Percentiles rank a stretch among this genome's conserved stretches.
Evolutionary conservation across 164 flowering plant species (phyloP).

Genomic region (Hamamelis virginiana): DNA sequence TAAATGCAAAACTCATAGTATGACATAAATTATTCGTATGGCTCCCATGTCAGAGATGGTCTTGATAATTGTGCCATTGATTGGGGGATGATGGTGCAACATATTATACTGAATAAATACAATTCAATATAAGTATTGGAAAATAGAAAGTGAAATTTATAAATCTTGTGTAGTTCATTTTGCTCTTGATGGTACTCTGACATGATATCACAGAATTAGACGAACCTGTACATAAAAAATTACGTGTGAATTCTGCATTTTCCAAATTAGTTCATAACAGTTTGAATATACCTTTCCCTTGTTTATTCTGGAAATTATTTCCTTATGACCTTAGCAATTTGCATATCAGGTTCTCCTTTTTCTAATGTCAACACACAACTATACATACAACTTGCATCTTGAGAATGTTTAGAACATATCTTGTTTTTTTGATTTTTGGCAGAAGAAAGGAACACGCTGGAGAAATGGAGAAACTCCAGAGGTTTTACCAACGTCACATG

Average conservation of each 20-base stretch:
- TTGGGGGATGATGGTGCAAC: no score
- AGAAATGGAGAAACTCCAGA: constrained; percentile 80
- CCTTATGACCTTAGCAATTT: background rate
- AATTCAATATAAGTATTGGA: background rate
- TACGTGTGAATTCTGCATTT: background rate
- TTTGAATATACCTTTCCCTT: background rate
- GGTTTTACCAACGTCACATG: constrained; percentile 50
- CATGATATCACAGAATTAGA: no score
- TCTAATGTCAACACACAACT: background rate
- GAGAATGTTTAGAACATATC: background rate
- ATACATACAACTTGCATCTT: background rate
- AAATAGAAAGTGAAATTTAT: background rate
- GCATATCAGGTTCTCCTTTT: constrained; percentile 2
- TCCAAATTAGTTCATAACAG: background rate
- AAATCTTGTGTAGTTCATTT: background rate
- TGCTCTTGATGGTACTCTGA: background rate
- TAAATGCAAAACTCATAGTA: no score
- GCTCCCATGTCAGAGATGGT: no score
- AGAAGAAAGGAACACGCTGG: constrained; percentile 75
- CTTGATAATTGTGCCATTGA: no score
- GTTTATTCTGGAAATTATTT: background rate
- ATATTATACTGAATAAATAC: background rate
- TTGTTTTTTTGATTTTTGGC: constrained; percentile 17
- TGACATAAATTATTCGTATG: no score
- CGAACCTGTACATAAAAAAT: no score